Evolutionary conservation across 2,329 filamentous ascomycete genomes (phyloP).

Genomic region (Endothia cerciana): DNA sequence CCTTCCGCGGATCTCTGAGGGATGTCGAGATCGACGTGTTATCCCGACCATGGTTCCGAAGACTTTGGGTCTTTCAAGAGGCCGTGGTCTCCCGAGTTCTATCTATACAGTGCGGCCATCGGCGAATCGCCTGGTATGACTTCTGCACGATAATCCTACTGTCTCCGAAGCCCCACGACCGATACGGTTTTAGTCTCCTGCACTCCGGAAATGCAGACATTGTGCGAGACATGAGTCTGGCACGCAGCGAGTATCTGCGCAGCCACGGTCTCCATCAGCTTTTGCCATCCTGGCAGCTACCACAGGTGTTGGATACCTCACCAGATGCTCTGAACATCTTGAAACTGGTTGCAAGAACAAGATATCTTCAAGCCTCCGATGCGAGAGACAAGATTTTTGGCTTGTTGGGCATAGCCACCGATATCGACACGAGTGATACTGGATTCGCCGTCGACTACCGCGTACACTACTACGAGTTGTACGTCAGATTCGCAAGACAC

Average conservation of each 20-base stretch:
- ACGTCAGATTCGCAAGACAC: slow-evolving; percentile 2
- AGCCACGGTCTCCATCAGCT: background rate
- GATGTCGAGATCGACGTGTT: slow-evolving; percentile 13
- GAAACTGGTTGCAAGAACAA: background rate
- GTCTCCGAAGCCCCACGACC: background rate
- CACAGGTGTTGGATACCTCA: background rate
- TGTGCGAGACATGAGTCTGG: background rate
- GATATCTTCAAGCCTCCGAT: slow-evolving; percentile 6
- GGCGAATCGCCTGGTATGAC: slow-evolving; percentile 18
- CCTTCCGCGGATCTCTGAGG: background rate
- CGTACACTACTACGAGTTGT: background rate
- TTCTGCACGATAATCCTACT: slow-evolving; percentile 8
- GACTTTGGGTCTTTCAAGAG: slow-evolving; percentile 12
- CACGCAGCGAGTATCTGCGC: background rate
- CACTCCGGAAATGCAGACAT: background rate
- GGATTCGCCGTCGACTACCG: slow-evolving; percentile 6
- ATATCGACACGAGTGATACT: background rate
- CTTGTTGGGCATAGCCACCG: slow-evolving; percentile 6
- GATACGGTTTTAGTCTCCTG: slow-evolving; percentile 8
- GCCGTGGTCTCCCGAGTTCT: background rate
- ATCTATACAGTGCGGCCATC: slow-evolving; percentile 12
- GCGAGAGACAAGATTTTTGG: slow-evolving; percentile 19
- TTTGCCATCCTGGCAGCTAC: background rate
- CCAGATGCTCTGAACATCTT: background rate
- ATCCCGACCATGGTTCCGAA: slow-evolving; percentile 8